Conservation (phyloP, 2,329 filamentous ascomycete genomes). For the Botrytis elliptica region DNA sequence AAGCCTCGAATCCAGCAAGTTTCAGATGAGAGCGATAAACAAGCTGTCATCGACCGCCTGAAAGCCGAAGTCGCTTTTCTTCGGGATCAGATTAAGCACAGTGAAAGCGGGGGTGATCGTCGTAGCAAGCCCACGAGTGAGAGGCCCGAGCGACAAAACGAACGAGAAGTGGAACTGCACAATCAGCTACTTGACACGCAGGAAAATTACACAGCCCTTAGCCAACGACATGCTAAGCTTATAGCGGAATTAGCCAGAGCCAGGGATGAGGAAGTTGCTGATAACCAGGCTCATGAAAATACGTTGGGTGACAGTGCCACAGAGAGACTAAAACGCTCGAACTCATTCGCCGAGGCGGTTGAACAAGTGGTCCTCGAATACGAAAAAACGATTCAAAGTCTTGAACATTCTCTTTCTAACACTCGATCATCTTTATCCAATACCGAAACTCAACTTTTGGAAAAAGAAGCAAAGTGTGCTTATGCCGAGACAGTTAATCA, state of each 20-base stretch:
- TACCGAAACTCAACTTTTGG: constrained; percentile 82
- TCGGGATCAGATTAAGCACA: constrained; percentile 86
- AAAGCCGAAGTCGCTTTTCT: constrained; percentile 93
- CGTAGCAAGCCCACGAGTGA: constrained; percentile 60
- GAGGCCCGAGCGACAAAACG: constrained; percentile 73
- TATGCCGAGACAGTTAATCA: constrained; percentile 90
- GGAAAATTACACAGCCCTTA: constrained; percentile 90
- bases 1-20: constrained; percentile 94
- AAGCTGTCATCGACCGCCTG: constrained; percentile 87
- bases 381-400: constrained; percentile 93
- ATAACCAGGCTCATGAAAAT: constrained; percentile 58
- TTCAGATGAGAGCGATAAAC: constrained; percentile 86
- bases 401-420: constrained; percentile 87
- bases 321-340: constrained; percentile 88
- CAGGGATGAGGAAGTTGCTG: constrained; percentile 64
- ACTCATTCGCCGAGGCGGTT: constrained; percentile 92
- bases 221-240: constrained; percentile 89
- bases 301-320: constrained; percentile 74
- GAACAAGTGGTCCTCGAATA: constrained; percentile 97
- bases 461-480: constrained; percentile 90
- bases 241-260: constrained; percentile 91
- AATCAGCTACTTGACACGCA: constrained; percentile 90
- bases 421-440: constrained; percentile 80
- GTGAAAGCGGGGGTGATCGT: constrained; percentile 62
- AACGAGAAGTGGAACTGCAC: constrained; percentile 85